phyloP scores from a whole-genome alignment of 225 moss, liverwort and hornwort genomes.

The Polytrichum commune region DNA sequence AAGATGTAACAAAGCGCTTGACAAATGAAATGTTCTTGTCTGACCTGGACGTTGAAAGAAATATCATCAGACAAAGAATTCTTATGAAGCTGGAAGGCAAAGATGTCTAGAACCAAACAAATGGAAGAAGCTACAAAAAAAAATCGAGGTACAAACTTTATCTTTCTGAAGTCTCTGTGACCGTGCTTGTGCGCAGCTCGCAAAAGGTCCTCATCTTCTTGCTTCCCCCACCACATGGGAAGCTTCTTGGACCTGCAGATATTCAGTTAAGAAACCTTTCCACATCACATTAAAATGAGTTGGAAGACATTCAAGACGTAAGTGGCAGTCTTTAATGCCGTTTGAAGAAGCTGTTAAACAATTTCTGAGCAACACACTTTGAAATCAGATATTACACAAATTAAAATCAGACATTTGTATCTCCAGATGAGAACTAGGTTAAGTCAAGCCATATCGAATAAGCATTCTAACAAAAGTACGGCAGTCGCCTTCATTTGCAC shows the following conservation, averaged over 20 bases:
- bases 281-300: neutral
- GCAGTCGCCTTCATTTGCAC: neutral
- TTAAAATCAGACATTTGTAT: too few species aligned
- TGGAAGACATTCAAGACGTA: neutral
- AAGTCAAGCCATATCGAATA: too few species aligned
- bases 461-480: neutral
- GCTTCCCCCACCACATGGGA: slow-evolving; percentile 43
- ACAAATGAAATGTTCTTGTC: slow-evolving; percentile 28
- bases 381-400: too few species aligned
- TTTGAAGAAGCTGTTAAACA: too few species aligned
- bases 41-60: slow-evolving; percentile 17
- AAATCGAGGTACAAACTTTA: slow-evolving; percentile 18
- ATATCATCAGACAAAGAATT: neutral
- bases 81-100: neutral
- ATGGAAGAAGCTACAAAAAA: too few species aligned
- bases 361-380: too few species aligned
- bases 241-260: slow-evolving; percentile 41
- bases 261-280: neutral
- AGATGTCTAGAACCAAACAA: neutral
- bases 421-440: too few species aligned
- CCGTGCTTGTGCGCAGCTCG: slow-evolving; percentile 37
- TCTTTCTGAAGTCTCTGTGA: slow-evolving; percentile 39
- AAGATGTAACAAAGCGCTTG: slow-evolving; percentile 4
- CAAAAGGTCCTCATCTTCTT: slow-evolving; percentile 44
- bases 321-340: too few species aligned